Conservation (phyloP, 257 asterid genomes). For the Salvia hispanica region DNA sequence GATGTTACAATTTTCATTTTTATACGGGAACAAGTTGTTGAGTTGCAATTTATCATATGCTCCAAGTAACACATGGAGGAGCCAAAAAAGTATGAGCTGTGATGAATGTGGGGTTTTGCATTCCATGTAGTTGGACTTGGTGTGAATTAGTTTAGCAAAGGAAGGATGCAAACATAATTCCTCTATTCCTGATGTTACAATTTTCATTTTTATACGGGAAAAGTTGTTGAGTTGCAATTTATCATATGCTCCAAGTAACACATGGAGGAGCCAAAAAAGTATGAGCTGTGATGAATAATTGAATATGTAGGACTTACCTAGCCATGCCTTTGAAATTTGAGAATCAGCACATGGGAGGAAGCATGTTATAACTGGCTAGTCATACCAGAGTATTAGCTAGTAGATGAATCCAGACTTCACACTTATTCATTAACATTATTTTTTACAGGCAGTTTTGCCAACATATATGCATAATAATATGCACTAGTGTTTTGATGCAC, state of each 20-base stretch:
- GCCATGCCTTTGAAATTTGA: not conserved
- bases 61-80: constrained; percentile 2
- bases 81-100: too few species aligned
- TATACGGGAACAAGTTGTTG: not conserved
- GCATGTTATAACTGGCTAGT: constrained; percentile 10
- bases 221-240: not conserved
- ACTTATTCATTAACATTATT: not conserved
- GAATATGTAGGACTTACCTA: not conserved
- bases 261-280: not conserved
- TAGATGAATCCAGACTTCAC: constrained; percentile 3
- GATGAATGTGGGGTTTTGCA: not conserved
- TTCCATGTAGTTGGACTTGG: not conserved
- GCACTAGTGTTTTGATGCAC: constrained; percentile 6
- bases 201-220: not conserved
- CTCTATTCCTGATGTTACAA: not conserved
- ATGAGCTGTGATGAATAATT: not conserved
- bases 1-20: constrained; percentile 2
- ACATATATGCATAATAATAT: not conserved
- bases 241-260: constrained; percentile 3
- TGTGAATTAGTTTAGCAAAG: constrained; percentile 11
- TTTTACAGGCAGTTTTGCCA: not conserved
- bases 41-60: not conserved
- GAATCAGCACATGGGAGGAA: constrained; percentile 6
- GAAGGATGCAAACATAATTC: not conserved
- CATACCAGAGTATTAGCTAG: constrained; percentile 2